Conservation (phyloP, 192 early-diverging fungal genomes). For the Backusella psychrophila region DNA sequence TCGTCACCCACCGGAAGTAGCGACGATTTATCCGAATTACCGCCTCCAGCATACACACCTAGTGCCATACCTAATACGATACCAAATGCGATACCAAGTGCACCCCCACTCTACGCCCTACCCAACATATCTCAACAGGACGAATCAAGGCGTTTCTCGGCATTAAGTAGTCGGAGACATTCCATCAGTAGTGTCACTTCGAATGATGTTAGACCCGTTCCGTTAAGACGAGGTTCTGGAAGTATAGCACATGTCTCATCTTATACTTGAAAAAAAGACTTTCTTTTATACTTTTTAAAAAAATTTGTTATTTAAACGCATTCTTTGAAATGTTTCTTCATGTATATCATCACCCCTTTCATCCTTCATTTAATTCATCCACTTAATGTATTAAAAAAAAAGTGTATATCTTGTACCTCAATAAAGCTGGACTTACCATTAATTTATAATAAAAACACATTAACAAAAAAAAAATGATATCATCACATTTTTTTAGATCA, state of each 20-base stretch:
- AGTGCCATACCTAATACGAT: background rate
- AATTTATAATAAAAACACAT: background rate
- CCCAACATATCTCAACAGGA: background rate
- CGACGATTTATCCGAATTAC: slow-evolving; percentile 4
- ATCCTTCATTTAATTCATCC: background rate
- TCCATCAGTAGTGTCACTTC: background rate
- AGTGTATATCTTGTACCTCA: background rate
- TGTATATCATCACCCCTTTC: background rate
- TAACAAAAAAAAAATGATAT: background rate
- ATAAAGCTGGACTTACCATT: background rate
- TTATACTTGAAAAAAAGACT: background rate
- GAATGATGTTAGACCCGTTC: background rate
- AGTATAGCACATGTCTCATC: slow-evolving; percentile 2
- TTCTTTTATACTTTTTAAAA: background rate
- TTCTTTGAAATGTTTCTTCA: background rate
- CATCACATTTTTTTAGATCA: background rate
- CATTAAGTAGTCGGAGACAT: background rate
- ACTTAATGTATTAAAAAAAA: background rate
- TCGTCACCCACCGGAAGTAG: background rate
- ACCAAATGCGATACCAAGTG: slow-evolving; percentile 12
- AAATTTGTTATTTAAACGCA: background rate
- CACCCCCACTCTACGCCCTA: background rate
- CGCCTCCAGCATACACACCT: slow-evolving; percentile 19
- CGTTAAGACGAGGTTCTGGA: slow-evolving; percentile 4
- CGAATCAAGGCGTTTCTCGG: background rate